Evolutionary conservation across 2,329 filamentous ascomycete genomes (phyloP), one percentile per base, ranked within the genome.

Genomic region (Xylariaceae sp.): DNA sequence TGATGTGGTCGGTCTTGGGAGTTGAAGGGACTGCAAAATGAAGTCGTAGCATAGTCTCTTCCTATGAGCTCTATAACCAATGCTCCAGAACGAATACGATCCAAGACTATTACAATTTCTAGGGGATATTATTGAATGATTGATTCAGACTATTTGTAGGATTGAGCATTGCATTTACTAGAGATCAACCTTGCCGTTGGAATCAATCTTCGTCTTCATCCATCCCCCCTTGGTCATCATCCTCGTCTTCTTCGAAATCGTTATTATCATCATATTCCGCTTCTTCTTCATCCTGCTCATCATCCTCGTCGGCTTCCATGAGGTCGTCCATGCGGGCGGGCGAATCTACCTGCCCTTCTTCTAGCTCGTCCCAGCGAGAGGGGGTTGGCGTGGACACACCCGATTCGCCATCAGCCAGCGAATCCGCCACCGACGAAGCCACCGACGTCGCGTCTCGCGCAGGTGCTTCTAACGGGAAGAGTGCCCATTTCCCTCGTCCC

Each of bases 381-480:
- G 69, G 69, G 1, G 69, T 71, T 17, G 67, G 64, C 19, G 62
- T 67, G 8, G 67, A 69, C 6, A 55, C 45, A 14, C 7, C 23
- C 2, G 45, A 46, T 28, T 40, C 45, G 11, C 46, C 43, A 6
- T 51, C 54, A 16, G 17, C 47, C 7, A 37, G 51, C 0, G 41
- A 59, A 9, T 48, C 43, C 40, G 40, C 28, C 5, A 14, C 19
- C 3, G 58, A 53, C 23, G 56, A 55, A 12, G 52, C 47, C 0
- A 31, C 39, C 1, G 53, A 60, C 3, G 52, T 26, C 11, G 57
- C 23, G 19, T 56, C 58, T 7, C 46, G 46, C 6, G 29, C 14
- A 29, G 21, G 1, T 21, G 55, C 57, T 37, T 54, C 50, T 3
- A 64, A n/a, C 23, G 59, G 52, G 40, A 64, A 54, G 9, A 56